phyloP scores from a whole-genome alignment of 495 filamentous ascomycete species.

The Peziza echinospora region DNA sequence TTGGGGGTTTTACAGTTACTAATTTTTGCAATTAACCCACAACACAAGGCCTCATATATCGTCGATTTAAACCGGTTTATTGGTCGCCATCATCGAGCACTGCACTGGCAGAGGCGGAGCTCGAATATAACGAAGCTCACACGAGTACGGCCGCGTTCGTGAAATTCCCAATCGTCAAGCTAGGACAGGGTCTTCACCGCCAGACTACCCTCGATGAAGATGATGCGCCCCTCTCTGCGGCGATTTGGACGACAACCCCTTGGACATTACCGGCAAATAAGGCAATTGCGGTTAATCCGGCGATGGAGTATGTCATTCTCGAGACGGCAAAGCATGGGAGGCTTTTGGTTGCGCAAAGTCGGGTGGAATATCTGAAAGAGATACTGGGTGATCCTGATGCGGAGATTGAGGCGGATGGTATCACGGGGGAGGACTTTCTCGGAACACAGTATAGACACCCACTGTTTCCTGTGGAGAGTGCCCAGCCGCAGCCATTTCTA shows the following conservation, averaged over 20 bases:
- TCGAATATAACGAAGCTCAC: slow-evolving; percentile 83
- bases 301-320: slow-evolving; percentile 52
- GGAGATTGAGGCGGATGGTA: slow-evolving; percentile 9
- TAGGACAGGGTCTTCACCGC: slow-evolving; percentile 17
- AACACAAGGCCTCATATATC: slow-evolving; percentile 41
- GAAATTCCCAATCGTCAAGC: slow-evolving; percentile 41
- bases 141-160: slow-evolving; percentile 61
- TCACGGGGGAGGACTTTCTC: slow-evolving; percentile 44
- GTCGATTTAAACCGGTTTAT: slow-evolving; percentile 79
- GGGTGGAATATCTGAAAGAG: slow-evolving; percentile 35
- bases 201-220: slow-evolving; percentile 21
- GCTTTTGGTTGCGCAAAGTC: slow-evolving; percentile 43
- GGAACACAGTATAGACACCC: slow-evolving; percentile 43
- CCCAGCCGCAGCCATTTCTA: slow-evolving; percentile 43
- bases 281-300: slow-evolving; percentile 56
- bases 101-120: slow-evolving; percentile 82
- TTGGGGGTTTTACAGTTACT: background rate
- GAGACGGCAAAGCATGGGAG: slow-evolving; percentile 31
- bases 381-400: slow-evolving; percentile 12
- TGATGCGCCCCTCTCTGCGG: slow-evolving; percentile 36
- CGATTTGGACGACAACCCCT: slow-evolving; percentile 94
- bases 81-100: slow-evolving; percentile 86
- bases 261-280: slow-evolving; percentile 92
- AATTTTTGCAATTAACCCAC: no score
- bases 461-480: slow-evolving; percentile 29